phyloP scores from a whole-genome alignment of 139 green algal species.

The Closterium sp. region DNA sequence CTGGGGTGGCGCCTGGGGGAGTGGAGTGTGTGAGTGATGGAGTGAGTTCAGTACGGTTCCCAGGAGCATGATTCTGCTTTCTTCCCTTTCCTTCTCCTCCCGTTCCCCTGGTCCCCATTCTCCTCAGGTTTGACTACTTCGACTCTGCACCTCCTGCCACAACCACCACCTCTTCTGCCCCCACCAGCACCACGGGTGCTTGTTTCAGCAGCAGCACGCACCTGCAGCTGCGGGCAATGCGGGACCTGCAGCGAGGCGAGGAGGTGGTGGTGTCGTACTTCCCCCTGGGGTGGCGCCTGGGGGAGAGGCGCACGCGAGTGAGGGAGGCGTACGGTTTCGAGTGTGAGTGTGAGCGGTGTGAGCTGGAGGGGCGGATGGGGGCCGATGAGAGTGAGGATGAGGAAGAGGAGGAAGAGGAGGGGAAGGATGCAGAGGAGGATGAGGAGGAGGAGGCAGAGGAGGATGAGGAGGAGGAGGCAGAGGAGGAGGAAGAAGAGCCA shows the following conservation, averaged over 20 bases:
- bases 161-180: too few relatives aligned
- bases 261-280: slow-evolving; percentile 28
- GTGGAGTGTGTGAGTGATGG: not conserved
- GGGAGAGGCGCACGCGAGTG: not conserved
- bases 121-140: too few relatives aligned
- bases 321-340: slow-evolving; percentile 36
- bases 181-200: not conserved
- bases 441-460: not conserved
- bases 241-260: not conserved
- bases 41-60: too few relatives aligned
- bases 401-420: not conserved
- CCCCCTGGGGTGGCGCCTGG: slow-evolving; percentile 12
- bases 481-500: not conserved
- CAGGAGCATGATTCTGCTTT: too few relatives aligned
- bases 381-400: not conserved
- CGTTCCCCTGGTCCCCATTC: too few relatives aligned
- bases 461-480: not conserved
- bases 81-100: too few relatives aligned
- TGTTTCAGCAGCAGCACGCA: slow-evolving; percentile 4
- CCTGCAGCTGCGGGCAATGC: slow-evolving; percentile 27
- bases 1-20: not conserved
- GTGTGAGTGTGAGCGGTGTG: slow-evolving; percentile 23
- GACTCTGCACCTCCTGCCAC: too few relatives aligned
- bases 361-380: slow-evolving; percentile 1
- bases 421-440: not conserved